Conservation (phyloP, 352 stramenopile genomes). For the Phytophthora podocarpi region DNA sequence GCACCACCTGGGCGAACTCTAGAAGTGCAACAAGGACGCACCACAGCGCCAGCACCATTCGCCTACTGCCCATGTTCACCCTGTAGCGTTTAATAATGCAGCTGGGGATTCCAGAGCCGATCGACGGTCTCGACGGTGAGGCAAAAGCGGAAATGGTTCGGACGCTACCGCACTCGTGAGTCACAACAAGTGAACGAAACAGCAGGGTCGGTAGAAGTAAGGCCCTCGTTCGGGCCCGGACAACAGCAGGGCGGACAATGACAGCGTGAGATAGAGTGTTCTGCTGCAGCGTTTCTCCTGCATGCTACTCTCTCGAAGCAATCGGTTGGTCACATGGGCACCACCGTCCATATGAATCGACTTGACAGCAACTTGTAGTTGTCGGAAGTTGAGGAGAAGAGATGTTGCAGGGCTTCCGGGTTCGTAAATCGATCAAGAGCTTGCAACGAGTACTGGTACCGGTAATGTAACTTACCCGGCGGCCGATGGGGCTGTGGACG, state of each 20-base stretch:
- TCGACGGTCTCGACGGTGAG: slow-evolving; percentile 1
- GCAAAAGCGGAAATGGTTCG: slow-evolving; percentile 27
- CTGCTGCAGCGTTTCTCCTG: slow-evolving; percentile 2
- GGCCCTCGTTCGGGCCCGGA: slow-evolving; percentile 12
- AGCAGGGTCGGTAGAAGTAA: slow-evolving; percentile 35
- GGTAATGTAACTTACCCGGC: no score
- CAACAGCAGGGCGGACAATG: slow-evolving; percentile 25
- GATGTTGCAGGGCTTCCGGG: not conserved
- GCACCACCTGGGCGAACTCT: slow-evolving; percentile 2
- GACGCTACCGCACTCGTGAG: slow-evolving; percentile 9
- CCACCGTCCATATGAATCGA: slow-evolving; percentile 13
- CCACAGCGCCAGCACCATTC: slow-evolving; percentile 9
- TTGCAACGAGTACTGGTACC: no score
- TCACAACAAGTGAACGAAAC: slow-evolving; percentile 31
- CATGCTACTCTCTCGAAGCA: slow-evolving; percentile 25
- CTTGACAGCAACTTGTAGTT: slow-evolving; percentile 9
- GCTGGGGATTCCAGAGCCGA: not conserved
- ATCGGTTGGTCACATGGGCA: slow-evolving; percentile 26
- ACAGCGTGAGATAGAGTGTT: slow-evolving; percentile 24
- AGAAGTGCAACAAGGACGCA: slow-evolving; percentile 5
- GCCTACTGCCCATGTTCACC: slow-evolving; percentile 5
- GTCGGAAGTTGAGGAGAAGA: slow-evolving; percentile 1
- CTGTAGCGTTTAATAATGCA: not conserved
- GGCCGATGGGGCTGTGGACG: no score
- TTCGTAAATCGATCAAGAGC: not conserved